A percentile compares a stretch with the other conserved stretches of the same genome.
Evolutionary conservation across 2,329 filamentous ascomycete genomes (phyloP).

Genomic region (Talaromyces sp.): DNA sequence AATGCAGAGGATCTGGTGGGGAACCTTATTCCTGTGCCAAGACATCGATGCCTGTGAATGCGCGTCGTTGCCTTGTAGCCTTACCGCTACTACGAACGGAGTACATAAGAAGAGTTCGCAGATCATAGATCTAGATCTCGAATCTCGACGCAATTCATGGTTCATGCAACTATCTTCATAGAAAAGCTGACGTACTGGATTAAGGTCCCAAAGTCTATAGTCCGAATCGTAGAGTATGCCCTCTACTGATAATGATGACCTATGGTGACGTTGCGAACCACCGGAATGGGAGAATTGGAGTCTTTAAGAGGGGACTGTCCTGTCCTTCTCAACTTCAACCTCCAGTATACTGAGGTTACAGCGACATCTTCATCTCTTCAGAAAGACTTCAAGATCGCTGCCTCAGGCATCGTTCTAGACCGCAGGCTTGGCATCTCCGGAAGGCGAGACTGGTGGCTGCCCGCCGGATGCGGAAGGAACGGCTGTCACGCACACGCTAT

Average conservation of each 20-base stretch:
- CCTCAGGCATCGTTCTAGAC: slow-evolving; percentile 12
- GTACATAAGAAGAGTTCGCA: not conserved
- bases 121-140: not conserved
- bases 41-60: not conserved
- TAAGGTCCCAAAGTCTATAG: not conserved
- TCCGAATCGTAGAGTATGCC: not conserved
- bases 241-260: not conserved
- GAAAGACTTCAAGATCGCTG: not conserved
- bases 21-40: slow-evolving; percentile 4
- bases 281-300: not conserved
- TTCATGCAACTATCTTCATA: not conserved
- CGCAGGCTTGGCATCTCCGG: slow-evolving; percentile 4
- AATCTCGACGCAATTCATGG: not conserved
- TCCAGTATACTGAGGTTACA: not conserved
- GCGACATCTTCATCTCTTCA: not conserved
- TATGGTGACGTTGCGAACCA: slow-evolving; percentile 5
- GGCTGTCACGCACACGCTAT: not conserved
- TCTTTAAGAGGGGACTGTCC: not conserved
- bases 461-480: slow-evolving; percentile 11
- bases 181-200: not conserved
- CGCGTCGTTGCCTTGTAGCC: not conserved
- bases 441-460: not conserved
- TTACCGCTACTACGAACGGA: not conserved
- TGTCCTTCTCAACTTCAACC: not conserved
- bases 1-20: slow-evolving; percentile 17